phyloP scores from a whole-genome alignment of 306 rosid genomes.

The Prunus dulcis region DNA sequence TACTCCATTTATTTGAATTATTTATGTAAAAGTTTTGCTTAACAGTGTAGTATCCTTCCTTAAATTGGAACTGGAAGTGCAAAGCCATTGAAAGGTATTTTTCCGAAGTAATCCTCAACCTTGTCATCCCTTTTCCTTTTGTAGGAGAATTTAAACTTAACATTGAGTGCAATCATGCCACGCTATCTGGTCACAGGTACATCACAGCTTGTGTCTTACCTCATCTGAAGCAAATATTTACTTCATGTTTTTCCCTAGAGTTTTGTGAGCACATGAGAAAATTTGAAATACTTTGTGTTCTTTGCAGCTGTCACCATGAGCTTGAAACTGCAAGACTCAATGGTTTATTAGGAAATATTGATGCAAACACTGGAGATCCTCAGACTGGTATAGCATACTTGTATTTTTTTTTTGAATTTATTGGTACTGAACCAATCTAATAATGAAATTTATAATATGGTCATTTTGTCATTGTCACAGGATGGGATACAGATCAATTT shows the following conservation, averaged over 20 bases:
- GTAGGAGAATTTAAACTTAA: conserved; percentile 87
- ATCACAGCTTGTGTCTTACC: neutral
- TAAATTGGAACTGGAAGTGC: neutral
- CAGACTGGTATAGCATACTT: conserved; percentile 61
- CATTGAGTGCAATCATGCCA: conserved; percentile 97
- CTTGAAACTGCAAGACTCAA: conserved; percentile 95
- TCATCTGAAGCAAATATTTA: neutral
- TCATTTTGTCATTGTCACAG: conserved; percentile 30
- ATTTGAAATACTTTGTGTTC: conserved; percentile 4
- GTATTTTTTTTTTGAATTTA: neutral
- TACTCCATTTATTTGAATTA: neutral
- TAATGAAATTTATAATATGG: neutral
- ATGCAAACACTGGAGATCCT: conserved; percentile 97
- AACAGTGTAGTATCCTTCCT: neutral
- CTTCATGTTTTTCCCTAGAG: conserved; percentile 14
- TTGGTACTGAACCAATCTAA: neutral
- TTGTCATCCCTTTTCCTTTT: conserved; percentile 23
- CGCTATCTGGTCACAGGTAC: conserved; percentile 97
- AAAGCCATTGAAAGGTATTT: neutral
- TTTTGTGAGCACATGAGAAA: neutral
- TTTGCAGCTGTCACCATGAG: conserved; percentile 82
- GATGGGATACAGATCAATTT: conserved; percentile 99
- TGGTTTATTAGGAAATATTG: conserved; percentile 82
- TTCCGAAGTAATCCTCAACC: conserved; percentile 9
- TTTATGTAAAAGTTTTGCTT: neutral